phyloP scores from a whole-genome alignment of 2,329 filamentous ascomycete species.

The Exophiala sideris region DNA sequence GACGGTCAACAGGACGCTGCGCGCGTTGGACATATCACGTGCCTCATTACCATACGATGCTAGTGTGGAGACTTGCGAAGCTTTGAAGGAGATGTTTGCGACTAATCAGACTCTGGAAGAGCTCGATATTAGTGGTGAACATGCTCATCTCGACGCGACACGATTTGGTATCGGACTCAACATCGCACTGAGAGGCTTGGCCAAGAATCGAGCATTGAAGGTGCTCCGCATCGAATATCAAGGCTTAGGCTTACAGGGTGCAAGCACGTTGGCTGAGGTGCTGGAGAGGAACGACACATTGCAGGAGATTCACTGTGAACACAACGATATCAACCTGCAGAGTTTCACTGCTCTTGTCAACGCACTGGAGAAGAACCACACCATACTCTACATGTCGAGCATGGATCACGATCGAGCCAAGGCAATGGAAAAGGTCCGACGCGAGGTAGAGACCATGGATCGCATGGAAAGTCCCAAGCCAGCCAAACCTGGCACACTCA shows the following conservation, averaged over 20 bases:
- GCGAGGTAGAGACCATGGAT: conserved; percentile 52
- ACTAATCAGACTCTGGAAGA: conserved; percentile 65
- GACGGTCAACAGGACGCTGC: conserved; percentile 60
- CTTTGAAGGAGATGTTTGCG: conserved; percentile 62
- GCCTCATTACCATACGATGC: conserved; percentile 68
- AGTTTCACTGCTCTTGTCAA: conserved; percentile 65
- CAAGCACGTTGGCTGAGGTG: conserved; percentile 66
- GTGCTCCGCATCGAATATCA: conserved; percentile 65
- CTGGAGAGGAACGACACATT: conserved; percentile 62
- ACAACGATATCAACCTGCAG: conserved; percentile 63
- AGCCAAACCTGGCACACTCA: conserved; percentile 38
- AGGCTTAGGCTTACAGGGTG: conserved; percentile 65
- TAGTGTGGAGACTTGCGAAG: conserved; percentile 62
- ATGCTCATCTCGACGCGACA: conserved; percentile 67
- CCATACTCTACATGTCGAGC: conserved; percentile 58
- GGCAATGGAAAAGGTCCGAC: conserved; percentile 58
- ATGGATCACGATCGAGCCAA: conserved; percentile 61
- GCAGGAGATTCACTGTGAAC: conserved; percentile 65
- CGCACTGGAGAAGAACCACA: conserved; percentile 62
- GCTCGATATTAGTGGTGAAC: conserved; percentile 68
- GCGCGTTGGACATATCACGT: conserved; percentile 66
- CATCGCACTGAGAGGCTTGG: conserved; percentile 61
- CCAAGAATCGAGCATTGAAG: conserved; percentile 60
- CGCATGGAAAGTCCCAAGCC: conserved; percentile 35
- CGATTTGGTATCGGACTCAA: conserved; percentile 68